These are phyloP conservation scores for Deinandra increscens DNA, from an alignment of 129 eudicot genomes.

Conservation along the genomic window DNA sequence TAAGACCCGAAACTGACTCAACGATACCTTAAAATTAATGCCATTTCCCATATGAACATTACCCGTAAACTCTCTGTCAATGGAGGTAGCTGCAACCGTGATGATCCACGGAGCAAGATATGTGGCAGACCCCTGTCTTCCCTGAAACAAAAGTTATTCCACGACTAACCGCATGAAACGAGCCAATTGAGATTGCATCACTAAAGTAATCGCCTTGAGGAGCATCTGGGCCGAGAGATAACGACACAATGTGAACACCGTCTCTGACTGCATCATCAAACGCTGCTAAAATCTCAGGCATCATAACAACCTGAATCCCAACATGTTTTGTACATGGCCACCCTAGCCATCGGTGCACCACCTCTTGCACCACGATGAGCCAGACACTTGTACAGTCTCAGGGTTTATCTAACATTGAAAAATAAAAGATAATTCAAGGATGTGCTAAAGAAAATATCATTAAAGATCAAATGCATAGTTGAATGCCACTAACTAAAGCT, in stretches of 20 bases:
- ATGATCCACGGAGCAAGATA: conserved; percentile 90
- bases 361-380: conserved; percentile 82
- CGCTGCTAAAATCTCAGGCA: conserved; percentile 78
- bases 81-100: conserved; percentile 86
- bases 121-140: conserved; percentile 55
- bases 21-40: conserved; percentile 45
- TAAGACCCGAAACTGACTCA: not conserved
- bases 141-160: conserved; percentile 76
- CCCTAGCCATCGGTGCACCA: conserved; percentile 85
- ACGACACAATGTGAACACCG: conserved; percentile 74
- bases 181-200: conserved; percentile 82
- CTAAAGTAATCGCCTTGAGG: conserved; percentile 80
- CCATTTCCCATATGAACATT: conserved; percentile 65
- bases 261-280: conserved; percentile 87
- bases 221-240: conserved; percentile 73
- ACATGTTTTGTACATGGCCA: conserved; percentile 85
- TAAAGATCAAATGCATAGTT: no score
- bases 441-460: no score
- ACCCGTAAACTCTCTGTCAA: conserved; percentile 67
- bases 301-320: conserved; percentile 87
- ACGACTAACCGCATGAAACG: conserved; percentile 77
- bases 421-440: no score
- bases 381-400: conserved; percentile 63
- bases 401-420: no score
- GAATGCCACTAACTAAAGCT: no score